A percentile compares a stretch with the other conserved stretches of the same genome.
These are phyloP conservation scores for Colletotrichum destructivum DNA, from an alignment of 2,329 filamentous ascomycete species.

Conservation along the genomic window DNA sequence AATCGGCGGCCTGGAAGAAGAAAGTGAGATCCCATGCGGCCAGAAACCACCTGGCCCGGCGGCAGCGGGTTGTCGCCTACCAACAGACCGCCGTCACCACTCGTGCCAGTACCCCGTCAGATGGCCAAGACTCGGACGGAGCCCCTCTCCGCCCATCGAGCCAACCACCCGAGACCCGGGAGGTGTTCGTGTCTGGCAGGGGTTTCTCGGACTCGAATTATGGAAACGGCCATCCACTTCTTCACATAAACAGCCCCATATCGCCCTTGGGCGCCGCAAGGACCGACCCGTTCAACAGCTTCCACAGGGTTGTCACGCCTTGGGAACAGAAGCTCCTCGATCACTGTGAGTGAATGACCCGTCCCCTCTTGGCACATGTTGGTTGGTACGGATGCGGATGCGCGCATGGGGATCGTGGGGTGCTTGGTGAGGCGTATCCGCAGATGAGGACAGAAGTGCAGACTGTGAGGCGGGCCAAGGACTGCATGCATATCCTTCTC, in stretches of 20 bases:
- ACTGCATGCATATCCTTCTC: too few relatives aligned
- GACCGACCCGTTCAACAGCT: slow-evolving; percentile 40
- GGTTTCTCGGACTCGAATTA: background rate
- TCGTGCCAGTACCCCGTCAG: too few relatives aligned
- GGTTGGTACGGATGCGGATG: too few relatives aligned
- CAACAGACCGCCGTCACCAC: slow-evolving; percentile 21
- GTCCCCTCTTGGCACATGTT: background rate
- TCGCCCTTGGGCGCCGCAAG: slow-evolving; percentile 25
- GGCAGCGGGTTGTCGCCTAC: slow-evolving; percentile 38
- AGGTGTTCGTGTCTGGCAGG: background rate
- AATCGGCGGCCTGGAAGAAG: slow-evolving; percentile 33
- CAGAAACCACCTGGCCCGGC: slow-evolving; percentile 32
- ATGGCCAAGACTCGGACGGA: background rate
- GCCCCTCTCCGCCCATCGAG: background rate
- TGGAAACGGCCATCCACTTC: background rate
- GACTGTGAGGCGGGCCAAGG: background rate
- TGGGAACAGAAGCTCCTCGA: slow-evolving; percentile 41
- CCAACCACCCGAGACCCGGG: background rate
- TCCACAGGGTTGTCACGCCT: slow-evolving; percentile 11
- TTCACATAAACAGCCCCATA: background rate
- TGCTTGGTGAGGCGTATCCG: background rate
- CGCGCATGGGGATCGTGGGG: background rate
- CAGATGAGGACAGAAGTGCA: background rate
- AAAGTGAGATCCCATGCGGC: slow-evolving; percentile 46
- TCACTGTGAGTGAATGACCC: slow-evolving; percentile 37